Conservation (phyloP, 352 stramenopile genomes). For the Phytophthora agathidicida region DNA sequence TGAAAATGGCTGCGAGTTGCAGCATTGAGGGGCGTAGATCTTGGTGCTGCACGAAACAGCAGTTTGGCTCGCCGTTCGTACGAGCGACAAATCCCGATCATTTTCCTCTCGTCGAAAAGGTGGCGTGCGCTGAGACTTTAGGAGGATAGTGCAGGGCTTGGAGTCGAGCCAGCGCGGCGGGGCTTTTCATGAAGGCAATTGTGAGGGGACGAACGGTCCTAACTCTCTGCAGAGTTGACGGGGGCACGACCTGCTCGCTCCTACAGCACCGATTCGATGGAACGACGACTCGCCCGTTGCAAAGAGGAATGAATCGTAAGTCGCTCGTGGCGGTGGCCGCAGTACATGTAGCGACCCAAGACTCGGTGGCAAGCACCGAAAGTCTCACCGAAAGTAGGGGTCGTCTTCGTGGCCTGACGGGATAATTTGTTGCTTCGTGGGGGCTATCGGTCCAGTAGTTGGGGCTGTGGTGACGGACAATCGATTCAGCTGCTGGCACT, state of each 20-base stretch:
- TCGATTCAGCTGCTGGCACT: slow-evolving; percentile 1
- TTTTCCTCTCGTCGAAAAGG: slow-evolving; percentile 14
- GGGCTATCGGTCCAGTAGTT: too few relatives aligned
- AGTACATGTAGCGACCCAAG: too few relatives aligned
- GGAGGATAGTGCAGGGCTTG: slow-evolving; percentile 3
- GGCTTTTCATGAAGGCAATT: too few relatives aligned
- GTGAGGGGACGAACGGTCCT: neutral
- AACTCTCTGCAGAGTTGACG: neutral
- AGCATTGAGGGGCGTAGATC: neutral
- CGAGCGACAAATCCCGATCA: slow-evolving; percentile 18
- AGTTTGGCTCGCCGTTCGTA: neutral
- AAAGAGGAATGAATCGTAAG: too few relatives aligned
- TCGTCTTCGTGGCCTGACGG: too few relatives aligned
- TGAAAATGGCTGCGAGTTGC: too few relatives aligned
- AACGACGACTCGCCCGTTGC: too few relatives aligned
- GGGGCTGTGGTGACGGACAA: too few relatives aligned
- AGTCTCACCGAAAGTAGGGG: neutral
- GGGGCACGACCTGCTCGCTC: too few relatives aligned
- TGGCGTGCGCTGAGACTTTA: neutral
- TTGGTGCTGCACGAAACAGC: neutral
- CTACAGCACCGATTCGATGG: too few relatives aligned
- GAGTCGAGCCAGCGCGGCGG: slow-evolving; percentile 6
- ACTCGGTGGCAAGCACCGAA: neutral
- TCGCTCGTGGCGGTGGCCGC: slow-evolving; percentile 1
- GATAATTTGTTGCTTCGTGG: too few relatives aligned